A percentile compares a stretch with the other conserved stretches of the same genome.
phyloP scores from a whole-genome alignment of 2,329 filamentous ascomycete species.

The Bisporella sp. region DNA sequence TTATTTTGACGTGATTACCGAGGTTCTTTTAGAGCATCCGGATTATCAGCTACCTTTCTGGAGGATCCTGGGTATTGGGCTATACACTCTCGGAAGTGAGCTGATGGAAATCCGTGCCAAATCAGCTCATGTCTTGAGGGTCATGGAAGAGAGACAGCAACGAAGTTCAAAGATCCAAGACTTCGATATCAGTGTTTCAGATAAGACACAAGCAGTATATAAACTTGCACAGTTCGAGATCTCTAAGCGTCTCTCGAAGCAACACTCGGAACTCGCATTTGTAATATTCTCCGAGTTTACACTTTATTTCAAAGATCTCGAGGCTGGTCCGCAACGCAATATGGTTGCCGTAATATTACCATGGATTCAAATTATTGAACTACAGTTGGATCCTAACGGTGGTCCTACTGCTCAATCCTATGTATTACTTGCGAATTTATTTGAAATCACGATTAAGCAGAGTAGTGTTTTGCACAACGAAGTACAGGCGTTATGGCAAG shows the following conservation, averaged over 20 bases:
- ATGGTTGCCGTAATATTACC: conserved; percentile 91
- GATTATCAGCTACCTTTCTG: conserved; percentile 82
- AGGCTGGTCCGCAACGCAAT: conserved; percentile 79
- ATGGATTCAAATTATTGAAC: conserved; percentile 91
- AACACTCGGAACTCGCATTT: conserved; percentile 84
- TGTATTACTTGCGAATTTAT: conserved; percentile 87
- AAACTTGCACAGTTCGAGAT: conserved; percentile 97
- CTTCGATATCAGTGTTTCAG: conserved; percentile 96
- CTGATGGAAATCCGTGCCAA: conserved; percentile 84
- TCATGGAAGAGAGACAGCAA: conserved; percentile 74
- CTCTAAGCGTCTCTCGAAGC: conserved; percentile 80
- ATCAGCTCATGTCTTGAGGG: conserved; percentile 72
- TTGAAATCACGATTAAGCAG: conserved; percentile 93
- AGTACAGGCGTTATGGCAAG: conserved; percentile 96
- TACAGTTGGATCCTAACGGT: conserved; percentile 86
- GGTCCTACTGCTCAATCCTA: conserved; percentile 88
- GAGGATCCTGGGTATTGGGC: conserved; percentile 79
- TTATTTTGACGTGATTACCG: conserved; percentile 88
- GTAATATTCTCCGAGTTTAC: conserved; percentile 95
- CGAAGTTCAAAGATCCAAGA: conserved; percentile 90
- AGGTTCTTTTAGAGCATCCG: conserved; percentile 77
- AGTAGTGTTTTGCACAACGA: conserved; percentile 88
- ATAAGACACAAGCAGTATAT: conserved; percentile 97
- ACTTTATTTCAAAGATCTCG: conserved; percentile 81
- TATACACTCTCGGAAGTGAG: conserved; percentile 90